phyloP scores from a whole-genome alignment of 192 early-diverging fungal species.

The Gigaspora rosea region DNA sequence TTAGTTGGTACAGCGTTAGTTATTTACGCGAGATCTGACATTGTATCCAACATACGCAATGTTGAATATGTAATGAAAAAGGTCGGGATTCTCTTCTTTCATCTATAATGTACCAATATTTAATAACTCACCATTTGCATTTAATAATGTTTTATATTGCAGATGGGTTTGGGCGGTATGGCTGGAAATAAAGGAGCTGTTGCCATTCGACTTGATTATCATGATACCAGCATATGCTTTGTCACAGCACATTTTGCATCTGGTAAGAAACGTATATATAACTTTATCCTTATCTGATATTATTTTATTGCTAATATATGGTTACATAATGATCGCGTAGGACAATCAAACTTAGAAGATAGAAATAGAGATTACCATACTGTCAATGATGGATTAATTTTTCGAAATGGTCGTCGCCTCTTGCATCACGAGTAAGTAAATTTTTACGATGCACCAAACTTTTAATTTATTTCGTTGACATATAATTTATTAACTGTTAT shows the following conservation, averaged over 20 bases:
- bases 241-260: constrained; percentile 94
- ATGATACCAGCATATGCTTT: constrained; percentile 88
- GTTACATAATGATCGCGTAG: constrained; percentile 31
- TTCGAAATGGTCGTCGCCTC: constrained; percentile 69
- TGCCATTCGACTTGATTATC: constrained; percentile 81
- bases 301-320: background rate
- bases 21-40: constrained; percentile 76
- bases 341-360: constrained; percentile 70
- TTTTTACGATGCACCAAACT: background rate
- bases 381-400: constrained; percentile 73
- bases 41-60: constrained; percentile 70
- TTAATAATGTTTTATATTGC: background rate
- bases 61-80: constrained; percentile 86
- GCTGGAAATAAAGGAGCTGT: constrained; percentile 98
- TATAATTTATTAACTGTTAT: background rate
- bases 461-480: no score
- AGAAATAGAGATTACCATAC: constrained; percentile 84
- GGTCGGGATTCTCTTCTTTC: constrained; percentile 31
- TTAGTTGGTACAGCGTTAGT: constrained; percentile 90
- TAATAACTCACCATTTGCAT: background rate
- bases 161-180: constrained; percentile 94
- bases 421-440: constrained; percentile 75
- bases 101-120: background rate
- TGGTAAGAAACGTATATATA: constrained; percentile 47
- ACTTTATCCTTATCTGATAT: no score